Evolutionary conservation across 129 eudicot species (phyloP), one percentile per base, ranked within the genome.

Genomic region (Ambrosia trifida): DNA sequence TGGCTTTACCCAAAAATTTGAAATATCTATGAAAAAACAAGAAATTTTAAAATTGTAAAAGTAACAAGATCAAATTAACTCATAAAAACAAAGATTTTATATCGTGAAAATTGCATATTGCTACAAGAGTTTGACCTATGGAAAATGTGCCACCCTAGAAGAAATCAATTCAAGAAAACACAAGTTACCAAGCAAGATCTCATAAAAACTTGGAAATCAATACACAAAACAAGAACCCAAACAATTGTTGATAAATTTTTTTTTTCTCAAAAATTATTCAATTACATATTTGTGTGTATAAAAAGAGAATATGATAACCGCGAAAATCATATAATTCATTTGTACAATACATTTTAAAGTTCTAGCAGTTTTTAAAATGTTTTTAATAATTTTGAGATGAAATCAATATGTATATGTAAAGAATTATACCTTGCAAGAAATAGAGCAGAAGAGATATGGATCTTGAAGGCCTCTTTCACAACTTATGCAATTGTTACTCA

Each of bases 351-450:
- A 24, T 24, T 24, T 24, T 24, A 24, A 24, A 24, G 28, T 24
- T 24, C 28, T 24, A 24, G 28, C 28, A 24, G 28, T 24, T 24
- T 24, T 24, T 24, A 24, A 24, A 24, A 24, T 24, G 28, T 24
- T 24, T 24, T 24, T 24, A 24, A n/a, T n/a, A n/a, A n/a, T n/a
- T n/a, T n/a, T n/a, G n/a, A n/a, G n/a, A n/a, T n/a, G n/a, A n/a
- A n/a, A n/a, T n/a, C n/a, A n/a, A 36, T 36, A 36, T 36, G 7
- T 5, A 36, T 36, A 4, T 36, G 8, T 36, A 40, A 40, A 40
- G 1, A 40, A 2, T 13, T 2, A 24, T 4, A 91, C 98, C 98
- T 93, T 93, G 98, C 96, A 93, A 49, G 83, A 83, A 51, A 93
- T 80, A 18, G 95, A 93, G 67, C 98, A 89, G 63, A 72, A 93